Conservation (phyloP, 129 eudicot genomes). For the Arctium minus region DNA sequence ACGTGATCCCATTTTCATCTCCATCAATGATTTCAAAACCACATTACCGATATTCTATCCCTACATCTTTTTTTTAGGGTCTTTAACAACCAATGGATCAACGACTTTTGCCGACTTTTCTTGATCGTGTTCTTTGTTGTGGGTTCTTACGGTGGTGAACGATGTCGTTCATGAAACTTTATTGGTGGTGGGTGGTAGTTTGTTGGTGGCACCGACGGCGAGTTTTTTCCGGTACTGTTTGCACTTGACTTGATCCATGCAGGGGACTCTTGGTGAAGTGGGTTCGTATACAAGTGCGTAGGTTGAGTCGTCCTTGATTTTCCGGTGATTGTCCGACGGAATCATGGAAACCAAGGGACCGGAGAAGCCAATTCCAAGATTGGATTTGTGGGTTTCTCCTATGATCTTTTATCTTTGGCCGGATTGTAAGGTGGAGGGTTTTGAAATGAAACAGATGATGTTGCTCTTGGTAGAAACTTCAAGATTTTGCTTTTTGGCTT, state of each 20-base stretch:
- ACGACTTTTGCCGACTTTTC: conserved; percentile 5
- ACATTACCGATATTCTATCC: too few species aligned
- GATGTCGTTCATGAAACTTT: conserved; percentile 10
- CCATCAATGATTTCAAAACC: too few species aligned
- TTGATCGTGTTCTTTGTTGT: conserved; percentile 13
- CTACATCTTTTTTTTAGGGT: too few species aligned
- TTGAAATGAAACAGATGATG: too few species aligned
- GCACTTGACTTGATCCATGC: conserved; percentile 82
- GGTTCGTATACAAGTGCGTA: conserved; percentile 44
- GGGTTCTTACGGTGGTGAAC: conserved; percentile 2
- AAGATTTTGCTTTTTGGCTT: too few species aligned
- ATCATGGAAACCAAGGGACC: not conserved
- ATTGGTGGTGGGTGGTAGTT: conserved; percentile 9
- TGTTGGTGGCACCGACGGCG: conserved; percentile 1
- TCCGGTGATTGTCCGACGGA: conserved; percentile 48
- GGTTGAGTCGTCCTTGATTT: conserved; percentile 27
- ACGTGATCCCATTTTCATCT: too few species aligned
- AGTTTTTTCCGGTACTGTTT: conserved; percentile 45
- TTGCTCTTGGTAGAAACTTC: too few species aligned
- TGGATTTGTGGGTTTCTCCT: too few species aligned
- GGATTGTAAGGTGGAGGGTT: too few species aligned
- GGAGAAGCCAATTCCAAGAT: too few species aligned
- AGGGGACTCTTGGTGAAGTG: conserved; percentile 72
- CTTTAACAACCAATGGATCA: not conserved
- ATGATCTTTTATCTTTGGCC: too few species aligned